Base-by-base conservation (phyloP, 257 asterid genomes). In the Gynochthodes officinalis region DNA sequence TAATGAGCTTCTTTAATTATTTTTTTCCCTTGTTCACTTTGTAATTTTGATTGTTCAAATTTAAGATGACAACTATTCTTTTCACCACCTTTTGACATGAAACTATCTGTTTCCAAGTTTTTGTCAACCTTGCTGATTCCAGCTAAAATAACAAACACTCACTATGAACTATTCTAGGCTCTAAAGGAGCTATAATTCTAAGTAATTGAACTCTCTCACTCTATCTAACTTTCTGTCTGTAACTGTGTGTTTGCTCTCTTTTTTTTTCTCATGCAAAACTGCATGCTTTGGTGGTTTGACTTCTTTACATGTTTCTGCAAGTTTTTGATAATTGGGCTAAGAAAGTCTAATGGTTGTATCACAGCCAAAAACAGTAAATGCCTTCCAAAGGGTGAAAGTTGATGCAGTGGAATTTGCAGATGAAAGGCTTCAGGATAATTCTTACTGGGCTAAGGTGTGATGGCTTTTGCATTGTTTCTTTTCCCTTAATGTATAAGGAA, bases 371-470 rank as follows among this genome's bases (percentile, higher is more conserved):
- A 74, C 92, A 3, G 85, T 79, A 53, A 90, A 79, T 52, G 92
- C 94, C 66, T 95, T 95, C 59, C 83, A 78, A 72, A 81, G 87
- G 76, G 87, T 84, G 77, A 81, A 83, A 53, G 75, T 67, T n/a
- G 87, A 84, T 35, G 78, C 72, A 43, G 85, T 84, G 33, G 64
- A 73, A 65, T 83, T 68, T 78, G 79, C 66, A 39, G 87, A 84
- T 80, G 91, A 95, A 54, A 89, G 92, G 82, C 99, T 95, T 69
- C 93, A 86, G 79, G 96, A 95, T 85, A 95, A 95, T 75, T 95
- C 99, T 52, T 92, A 92, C 71, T 95, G 97, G 97, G 99, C 97
- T 49, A 95, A 91, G 98, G 99, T 95, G 76, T 68, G 78, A 63
- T 60, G 63, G 33, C 27, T 37, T 70, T 55, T 64, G 63, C 50